Base-by-base conservation (phyloP, 768 basidiomycete species). In the Phylloporus rhodoxanthus region DNA sequence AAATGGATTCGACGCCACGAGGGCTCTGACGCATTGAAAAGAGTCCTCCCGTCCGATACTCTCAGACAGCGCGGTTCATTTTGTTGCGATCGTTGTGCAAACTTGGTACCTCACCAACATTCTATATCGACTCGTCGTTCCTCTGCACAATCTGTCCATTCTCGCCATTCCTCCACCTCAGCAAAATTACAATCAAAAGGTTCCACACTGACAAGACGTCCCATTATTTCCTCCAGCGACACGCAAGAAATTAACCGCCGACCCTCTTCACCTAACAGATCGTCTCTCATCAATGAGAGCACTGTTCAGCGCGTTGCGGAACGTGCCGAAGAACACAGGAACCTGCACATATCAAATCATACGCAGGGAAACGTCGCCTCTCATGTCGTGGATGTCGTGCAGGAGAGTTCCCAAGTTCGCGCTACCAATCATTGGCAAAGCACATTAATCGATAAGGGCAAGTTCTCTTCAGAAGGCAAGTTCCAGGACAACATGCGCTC, bases 1-100 rank as follows among this genome's bases (percentile, higher is more conserved):
- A 80, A 79, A 50, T 88, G 86, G 86, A 78, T 85, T 58, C 72
- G 78, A 50, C 71, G 76, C 26, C 78, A 83, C 1, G 58, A 68
- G 20, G 64, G 60, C 30, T 28, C 57, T 36, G 64, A 62, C n/a
- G 48, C 38, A 15, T 26, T 61, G 39, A 67, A 57, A 52, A 66
- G 52, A 53, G 50, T 43, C 34, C 20, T 54, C 13, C 32, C 57
- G 3, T 30, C 45, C 9, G 64, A 68, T 33, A 47, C 46, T 8
- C 38, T 63, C 20, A 53, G 54, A 37, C 60, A 66, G 17, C 66
- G 64, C 23, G 52, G 61, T 37, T 68, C 66, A 30, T 66, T 60
- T 47, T 67, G 66, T 42, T 67, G 66, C 29, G 63, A 66, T 51
- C 68, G 66, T 29, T 67, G 66, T 40, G 66, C 66, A 28, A 69